Conservation (phyloP, 2,329 filamentous ascomycete species). For the Sporothrix sp. region DNA sequence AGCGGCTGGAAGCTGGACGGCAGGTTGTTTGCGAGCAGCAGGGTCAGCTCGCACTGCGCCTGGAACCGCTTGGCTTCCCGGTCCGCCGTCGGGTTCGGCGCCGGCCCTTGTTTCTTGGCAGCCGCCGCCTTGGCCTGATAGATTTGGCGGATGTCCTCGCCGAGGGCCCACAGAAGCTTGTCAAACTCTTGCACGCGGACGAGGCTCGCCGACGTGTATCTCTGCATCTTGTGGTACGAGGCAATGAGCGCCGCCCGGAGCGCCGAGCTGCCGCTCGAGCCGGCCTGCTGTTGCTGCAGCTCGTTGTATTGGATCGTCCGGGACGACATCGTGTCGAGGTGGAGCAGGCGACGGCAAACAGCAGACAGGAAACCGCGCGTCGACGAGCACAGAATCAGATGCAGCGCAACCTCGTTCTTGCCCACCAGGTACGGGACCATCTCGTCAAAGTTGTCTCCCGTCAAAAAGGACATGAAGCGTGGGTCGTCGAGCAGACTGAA, state of each 20-base stretch:
- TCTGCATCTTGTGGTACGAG: slow-evolving; percentile 45
- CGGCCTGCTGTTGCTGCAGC: slow-evolving; percentile 23
- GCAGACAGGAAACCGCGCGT: slow-evolving; percentile 64
- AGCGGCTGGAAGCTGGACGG: slow-evolving; percentile 42
- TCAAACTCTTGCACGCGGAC: slow-evolving; percentile 54
- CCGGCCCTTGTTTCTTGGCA: slow-evolving; percentile 24
- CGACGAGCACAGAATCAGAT: slow-evolving; percentile 62
- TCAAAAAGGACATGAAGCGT: slow-evolving; percentile 41
- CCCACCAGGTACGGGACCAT: slow-evolving; percentile 42
- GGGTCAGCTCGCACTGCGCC: slow-evolving; percentile 39
- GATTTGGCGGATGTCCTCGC: slow-evolving; percentile 39
- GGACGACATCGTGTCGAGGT: slow-evolving; percentile 42
- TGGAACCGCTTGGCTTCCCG: slow-evolving; percentile 37
- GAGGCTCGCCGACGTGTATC: slow-evolving; percentile 39
- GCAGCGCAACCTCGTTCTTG: slow-evolving; percentile 48
- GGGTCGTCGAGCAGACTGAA: slow-evolving; percentile 45
- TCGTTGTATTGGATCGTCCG: slow-evolving; percentile 44
- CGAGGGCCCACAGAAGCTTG: slow-evolving; percentile 43
- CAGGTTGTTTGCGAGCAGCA: slow-evolving; percentile 41
- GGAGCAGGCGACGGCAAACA: slow-evolving; percentile 52
- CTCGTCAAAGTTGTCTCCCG: slow-evolving; percentile 33
- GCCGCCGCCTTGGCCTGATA: slow-evolving; percentile 39
- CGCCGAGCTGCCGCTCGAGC: background rate
- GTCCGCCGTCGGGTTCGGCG: slow-evolving; percentile 26
- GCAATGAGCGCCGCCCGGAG: slow-evolving; percentile 38